These are phyloP conservation scores for Pseudotulostoma volvatum DNA, from an alignment of 495 filamentous ascomycete species.

Conservation along the genomic window DNA sequence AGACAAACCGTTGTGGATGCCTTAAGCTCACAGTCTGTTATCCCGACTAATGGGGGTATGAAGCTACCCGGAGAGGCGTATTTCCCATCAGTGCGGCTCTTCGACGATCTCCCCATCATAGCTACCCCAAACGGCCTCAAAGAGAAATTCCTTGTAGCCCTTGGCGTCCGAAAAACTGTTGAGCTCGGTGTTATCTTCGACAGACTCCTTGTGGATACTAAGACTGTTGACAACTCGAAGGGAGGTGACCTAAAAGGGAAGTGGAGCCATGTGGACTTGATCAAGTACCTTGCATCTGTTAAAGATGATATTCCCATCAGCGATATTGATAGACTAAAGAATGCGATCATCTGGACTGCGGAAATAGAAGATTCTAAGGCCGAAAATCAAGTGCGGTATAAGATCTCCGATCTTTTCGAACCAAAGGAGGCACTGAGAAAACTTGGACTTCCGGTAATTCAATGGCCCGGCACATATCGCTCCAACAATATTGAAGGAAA, in stretches of 20 bases:
- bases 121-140: conserved; percentile 60
- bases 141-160: conserved; percentile 66
- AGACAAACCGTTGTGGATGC: conserved; percentile 47
- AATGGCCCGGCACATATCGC: conserved; percentile 62
- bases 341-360: conserved; percentile 65
- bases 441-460: conserved; percentile 60
- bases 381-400: conserved; percentile 44
- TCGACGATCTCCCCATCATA: conserved; percentile 79
- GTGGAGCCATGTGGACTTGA: conserved; percentile 88
- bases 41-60: conserved; percentile 89
- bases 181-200: conserved; percentile 88
- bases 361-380: conserved; percentile 28
- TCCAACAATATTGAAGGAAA: conserved; percentile 47
- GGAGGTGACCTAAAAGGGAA: conserved; percentile 28
- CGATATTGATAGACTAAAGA: conserved; percentile 64
- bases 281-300: conserved; percentile 84
- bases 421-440: conserved; percentile 54
- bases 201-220: conserved; percentile 46
- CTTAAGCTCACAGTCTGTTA: conserved; percentile 51
- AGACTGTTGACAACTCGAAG: conserved; percentile 25
- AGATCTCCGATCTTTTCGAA: conserved; percentile 70
- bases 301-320: conserved; percentile 72
- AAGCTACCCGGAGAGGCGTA: conserved; percentile 73
- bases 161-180: conserved; percentile 72
- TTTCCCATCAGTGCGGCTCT: conserved; percentile 81